Base-by-base conservation (phyloP, 208 protist genomes). In the Trypanosoma platydactyli region DNA sequence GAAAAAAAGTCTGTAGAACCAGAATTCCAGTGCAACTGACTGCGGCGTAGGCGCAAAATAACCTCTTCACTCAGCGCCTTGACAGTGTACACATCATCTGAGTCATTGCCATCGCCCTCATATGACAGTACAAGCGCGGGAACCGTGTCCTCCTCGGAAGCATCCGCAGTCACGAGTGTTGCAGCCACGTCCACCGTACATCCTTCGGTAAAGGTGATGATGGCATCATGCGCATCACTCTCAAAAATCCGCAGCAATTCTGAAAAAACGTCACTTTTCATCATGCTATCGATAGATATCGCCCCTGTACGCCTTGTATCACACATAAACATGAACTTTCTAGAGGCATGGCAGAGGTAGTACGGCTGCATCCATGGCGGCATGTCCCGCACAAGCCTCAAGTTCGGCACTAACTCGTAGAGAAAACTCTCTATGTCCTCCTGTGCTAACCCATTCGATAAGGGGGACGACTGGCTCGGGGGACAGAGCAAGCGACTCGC, bases 261-360 rank as follows among this genome's bases (percentile, higher is more conserved):
- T 2, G 89, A 88, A 65, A 97, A 92, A 15, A 93, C 87, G 20
- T 93, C 86, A 29, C 86, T 95, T 57, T 79, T 77, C 81, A 97
- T 92, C 64, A 95, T 73, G 13, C 66, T 67, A 38, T 94, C 82
- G 42, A 97, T 93, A 27, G 84, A 77, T 20, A 97, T 82, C 6
- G 76, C 75, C 1, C 91, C 91, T 1, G 83, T 79, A 25, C 80
- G 74, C 11, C 74, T 74, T 0, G 84, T 84, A 70, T 97, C 94
- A 61, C 91, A 94, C 84, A 97, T 96, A 67, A 97, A 97, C 77
- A 97, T 88, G 64, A 97, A 95, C 73, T 97, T 97, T 24, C 89
- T 78, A 3, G 87, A 92, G 5, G 89, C 92, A 52, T 95, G 86
- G 65, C 89, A 97, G 33, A 91, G 75, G 60, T 96, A 97, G 76